Base-by-base conservation (phyloP, 371 early-diverging fungal genomes). In the Mucor circinelloides region DNA sequence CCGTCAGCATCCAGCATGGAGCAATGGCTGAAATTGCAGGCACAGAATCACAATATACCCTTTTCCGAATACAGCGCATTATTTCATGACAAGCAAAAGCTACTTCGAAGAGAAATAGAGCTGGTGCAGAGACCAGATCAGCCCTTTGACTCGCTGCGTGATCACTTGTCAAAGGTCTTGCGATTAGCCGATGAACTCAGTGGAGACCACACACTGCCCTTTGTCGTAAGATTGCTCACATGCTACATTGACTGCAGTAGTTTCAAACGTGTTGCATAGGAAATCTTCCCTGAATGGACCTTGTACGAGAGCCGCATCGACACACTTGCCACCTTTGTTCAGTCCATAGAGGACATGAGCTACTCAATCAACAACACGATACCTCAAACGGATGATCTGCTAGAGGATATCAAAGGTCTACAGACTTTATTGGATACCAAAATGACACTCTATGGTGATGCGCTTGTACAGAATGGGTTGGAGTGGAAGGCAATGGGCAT, bases 401-500 rank as follows among this genome's bases (percentile, higher is more conserved):
- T 75, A n/a, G 38, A 66, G 17, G 81, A 83, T 30, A 78, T 78
- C n/a, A 73, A 69, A 40, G 52, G 69, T 19, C 46, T 80, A 27
- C 81, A 83, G 44, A 56, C 42, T 17, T 27, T 75, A 31, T 57
- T 83, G 0, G 81, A 80, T 28, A 65, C 34, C 6, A 78, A 79
- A 55, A 63, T 64, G 10, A 30, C 63, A 9, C 28, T 80, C 2
- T 83, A 80, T 60, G 78, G 81, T 6, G 79, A 83, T 42, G 68
- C 71, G 10, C 36, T 83, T 6, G 58, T 66, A n/a, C 83, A 83
- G 21, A 77, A 80, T 58, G 83, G 83, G 3, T 44, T 83, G 13
- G 77, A 75, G 64, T 83, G 83, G 83, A 80, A 79, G 63, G 75
- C 81, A 1, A 77, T 83, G 77, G 83, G 81, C 2, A 32, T 83